A percentile compares a stretch with the other conserved stretches of the same genome.
Evolutionary conservation across 2,329 filamentous ascomycete genomes (phyloP).

Genomic region (Diaporthe nobilis): DNA sequence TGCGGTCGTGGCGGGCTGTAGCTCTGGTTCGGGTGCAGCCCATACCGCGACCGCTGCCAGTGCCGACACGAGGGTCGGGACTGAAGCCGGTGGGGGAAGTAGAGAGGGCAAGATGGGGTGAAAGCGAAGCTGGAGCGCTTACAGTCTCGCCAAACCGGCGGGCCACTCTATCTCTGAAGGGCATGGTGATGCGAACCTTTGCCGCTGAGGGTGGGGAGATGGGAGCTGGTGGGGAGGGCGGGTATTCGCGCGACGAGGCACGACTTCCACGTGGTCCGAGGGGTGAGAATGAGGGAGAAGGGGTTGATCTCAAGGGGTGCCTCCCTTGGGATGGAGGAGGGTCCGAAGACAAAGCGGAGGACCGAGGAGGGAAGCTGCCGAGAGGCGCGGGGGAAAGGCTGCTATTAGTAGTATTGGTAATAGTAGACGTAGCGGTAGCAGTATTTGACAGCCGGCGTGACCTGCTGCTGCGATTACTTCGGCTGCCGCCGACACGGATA

Average conservation of each 20-base stretch:
- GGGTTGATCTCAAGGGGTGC: background rate
- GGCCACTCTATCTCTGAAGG: conserved; percentile 55
- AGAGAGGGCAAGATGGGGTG: conserved; percentile 42
- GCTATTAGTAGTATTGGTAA: background rate
- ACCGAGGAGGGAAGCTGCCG: background rate
- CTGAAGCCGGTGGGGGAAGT: conserved; percentile 28
- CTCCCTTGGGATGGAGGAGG: conserved; percentile 6
- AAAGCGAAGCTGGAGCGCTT: conserved; percentile 48
- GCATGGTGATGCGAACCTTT: conserved; percentile 44
- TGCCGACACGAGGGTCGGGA: conserved; percentile 23
- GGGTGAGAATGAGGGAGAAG: background rate
- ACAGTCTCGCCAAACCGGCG: conserved; percentile 64
- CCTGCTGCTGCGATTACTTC: background rate
- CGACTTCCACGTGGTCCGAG: conserved; percentile 13
- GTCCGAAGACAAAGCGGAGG: conserved; percentile 6
- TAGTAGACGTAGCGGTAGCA: background rate
- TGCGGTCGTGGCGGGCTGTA: conserved; percentile 32
- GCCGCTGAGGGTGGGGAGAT: background rate
- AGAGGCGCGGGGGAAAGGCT: background rate
- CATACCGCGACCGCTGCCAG: conserved; percentile 31
- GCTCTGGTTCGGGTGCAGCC: conserved; percentile 24
- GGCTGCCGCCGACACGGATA: conserved; percentile 1
- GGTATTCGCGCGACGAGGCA: background rate
- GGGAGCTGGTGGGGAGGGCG: background rate
- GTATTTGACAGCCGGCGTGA: conserved; percentile 9